These are phyloP conservation scores for Gillenia trifoliata DNA, from an alignment of 306 rosid species.

Conservation along the genomic window DNA sequence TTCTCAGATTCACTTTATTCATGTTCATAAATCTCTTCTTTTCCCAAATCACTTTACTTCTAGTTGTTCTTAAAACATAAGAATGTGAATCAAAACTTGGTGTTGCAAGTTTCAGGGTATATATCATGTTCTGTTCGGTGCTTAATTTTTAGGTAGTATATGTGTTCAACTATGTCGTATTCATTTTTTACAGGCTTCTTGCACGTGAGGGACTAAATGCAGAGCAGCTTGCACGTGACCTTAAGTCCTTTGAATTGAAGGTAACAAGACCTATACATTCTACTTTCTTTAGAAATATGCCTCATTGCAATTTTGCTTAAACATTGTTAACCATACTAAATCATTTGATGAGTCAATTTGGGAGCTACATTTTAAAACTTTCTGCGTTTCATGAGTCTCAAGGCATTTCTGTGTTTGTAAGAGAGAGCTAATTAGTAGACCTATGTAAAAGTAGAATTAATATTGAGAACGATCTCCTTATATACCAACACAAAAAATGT, in stretches of 20 bases:
- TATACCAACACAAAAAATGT: not conserved
- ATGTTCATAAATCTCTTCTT: not conserved
- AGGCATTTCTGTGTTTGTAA: not conserved
- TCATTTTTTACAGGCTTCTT: conserved; percentile 60
- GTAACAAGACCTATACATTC: conserved; percentile 26
- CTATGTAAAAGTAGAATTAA: not conserved
- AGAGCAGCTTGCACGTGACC: conserved; percentile 97
- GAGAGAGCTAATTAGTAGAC: not conserved
- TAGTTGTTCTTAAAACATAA: not conserved
- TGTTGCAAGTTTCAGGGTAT: not conserved
- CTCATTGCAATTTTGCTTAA: not conserved
- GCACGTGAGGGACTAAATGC: conserved; percentile 98
- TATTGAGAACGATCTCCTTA: not conserved
- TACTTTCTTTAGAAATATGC: conserved; percentile 5
- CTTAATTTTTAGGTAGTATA: not conserved
- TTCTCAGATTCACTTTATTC: not conserved
- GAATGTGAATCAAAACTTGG: not conserved
- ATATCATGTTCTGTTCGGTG: not conserved
- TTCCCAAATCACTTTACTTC: not conserved
- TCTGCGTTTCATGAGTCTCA: not conserved
- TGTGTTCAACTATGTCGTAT: not conserved
- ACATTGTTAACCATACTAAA: not conserved
- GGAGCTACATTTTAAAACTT: not conserved
- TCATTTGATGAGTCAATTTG: conserved; percentile 6
- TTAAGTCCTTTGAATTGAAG: conserved; percentile 96